phyloP scores from a whole-genome alignment of 371 early-diverging fungal species.

The Basidiobolus meristosporus region DNA sequence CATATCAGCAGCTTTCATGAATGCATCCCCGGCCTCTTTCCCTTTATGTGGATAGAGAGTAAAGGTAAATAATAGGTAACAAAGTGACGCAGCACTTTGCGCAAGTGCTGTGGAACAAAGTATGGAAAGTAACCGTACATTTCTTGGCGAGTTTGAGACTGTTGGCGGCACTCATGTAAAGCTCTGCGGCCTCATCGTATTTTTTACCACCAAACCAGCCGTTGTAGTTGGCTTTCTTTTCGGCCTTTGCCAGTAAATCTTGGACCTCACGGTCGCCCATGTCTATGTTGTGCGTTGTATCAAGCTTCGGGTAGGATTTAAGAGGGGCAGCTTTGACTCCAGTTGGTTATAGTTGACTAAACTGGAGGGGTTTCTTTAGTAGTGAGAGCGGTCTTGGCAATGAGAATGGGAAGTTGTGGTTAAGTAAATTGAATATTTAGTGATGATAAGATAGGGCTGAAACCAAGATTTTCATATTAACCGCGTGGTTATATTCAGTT shows the following conservation, averaged over 20 bases:
- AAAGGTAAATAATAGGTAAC: background rate
- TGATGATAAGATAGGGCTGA: too few relatives aligned
- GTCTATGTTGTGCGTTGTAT: too few relatives aligned
- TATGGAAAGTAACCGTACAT: conserved; percentile 24
- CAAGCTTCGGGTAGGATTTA: too few relatives aligned
- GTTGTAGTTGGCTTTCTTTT: conserved; percentile 45
- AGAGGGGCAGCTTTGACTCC: too few relatives aligned
- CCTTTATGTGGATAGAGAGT: conserved; percentile 17
- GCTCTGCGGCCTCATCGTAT: conserved; percentile 82
- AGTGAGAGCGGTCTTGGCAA: too few relatives aligned
- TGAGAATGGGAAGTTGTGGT: too few relatives aligned
- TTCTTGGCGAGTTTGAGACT: conserved; percentile 74
- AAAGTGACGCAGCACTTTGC: background rate
- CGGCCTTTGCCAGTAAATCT: conserved; percentile 47
- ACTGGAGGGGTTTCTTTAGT: too few relatives aligned
- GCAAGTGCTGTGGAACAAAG: background rate
- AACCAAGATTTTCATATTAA: too few relatives aligned
- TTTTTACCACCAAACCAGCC: conserved; percentile 79
- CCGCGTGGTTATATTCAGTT: too few relatives aligned
- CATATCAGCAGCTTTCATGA: conserved; percentile 57
- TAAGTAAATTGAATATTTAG: too few relatives aligned
- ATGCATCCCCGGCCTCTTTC: conserved; percentile 86
- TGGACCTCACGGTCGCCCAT: conserved; percentile 54
- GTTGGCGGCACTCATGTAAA: conserved; percentile 77
- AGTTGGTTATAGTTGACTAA: too few relatives aligned